These are phyloP conservation scores for Dentipellis fragilis DNA, from an alignment of 768 basidiomycete genomes.

Conservation along the genomic window DNA sequence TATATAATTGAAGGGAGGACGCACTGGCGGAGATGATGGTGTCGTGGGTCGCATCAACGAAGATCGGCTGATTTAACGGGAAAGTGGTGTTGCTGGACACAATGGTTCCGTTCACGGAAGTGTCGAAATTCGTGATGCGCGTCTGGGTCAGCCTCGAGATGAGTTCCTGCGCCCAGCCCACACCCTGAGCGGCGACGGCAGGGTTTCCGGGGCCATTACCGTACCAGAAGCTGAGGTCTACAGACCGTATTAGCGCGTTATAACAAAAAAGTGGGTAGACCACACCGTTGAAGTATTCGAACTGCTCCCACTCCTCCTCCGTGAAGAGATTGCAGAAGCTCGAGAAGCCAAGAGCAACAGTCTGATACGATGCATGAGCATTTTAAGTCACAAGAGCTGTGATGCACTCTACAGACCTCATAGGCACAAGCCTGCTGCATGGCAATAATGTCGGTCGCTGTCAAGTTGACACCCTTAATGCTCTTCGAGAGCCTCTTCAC, in stretches of 20 bases:
- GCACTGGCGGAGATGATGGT: slow-evolving; percentile 30
- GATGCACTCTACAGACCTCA: slow-evolving; percentile 18
- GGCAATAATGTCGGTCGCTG: slow-evolving; percentile 18
- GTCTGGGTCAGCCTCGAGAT: slow-evolving; percentile 32
- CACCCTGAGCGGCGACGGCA: slow-evolving; percentile 26
- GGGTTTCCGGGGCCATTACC: slow-evolving; percentile 24
- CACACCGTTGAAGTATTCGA: slow-evolving; percentile 30
- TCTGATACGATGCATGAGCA: slow-evolving; percentile 15
- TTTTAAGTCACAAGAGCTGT: neutral
- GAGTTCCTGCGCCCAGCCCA: slow-evolving; percentile 34
- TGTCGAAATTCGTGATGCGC: slow-evolving; percentile 27
- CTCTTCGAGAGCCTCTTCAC: slow-evolving; percentile 22
- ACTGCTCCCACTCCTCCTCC: slow-evolving; percentile 41
- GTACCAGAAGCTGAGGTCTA: slow-evolving; percentile 25
- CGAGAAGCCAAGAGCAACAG: slow-evolving; percentile 41
- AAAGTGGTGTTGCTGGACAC: slow-evolving; percentile 28
- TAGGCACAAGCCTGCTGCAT: slow-evolving; percentile 33
- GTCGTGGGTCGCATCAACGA: slow-evolving; percentile 38
- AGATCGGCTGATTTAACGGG: slow-evolving; percentile 29
- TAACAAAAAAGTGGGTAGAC: neutral
- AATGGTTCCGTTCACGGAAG: slow-evolving; percentile 36
- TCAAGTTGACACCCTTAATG: slow-evolving; percentile 25
- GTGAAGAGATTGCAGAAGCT: slow-evolving; percentile 42
- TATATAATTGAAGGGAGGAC: neutral
- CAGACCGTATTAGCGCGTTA: neutral